Evolutionary conservation across 768 basidiomycete species (phyloP), one percentile per base, ranked within the genome.

Genomic region (Lentinula edodes): DNA sequence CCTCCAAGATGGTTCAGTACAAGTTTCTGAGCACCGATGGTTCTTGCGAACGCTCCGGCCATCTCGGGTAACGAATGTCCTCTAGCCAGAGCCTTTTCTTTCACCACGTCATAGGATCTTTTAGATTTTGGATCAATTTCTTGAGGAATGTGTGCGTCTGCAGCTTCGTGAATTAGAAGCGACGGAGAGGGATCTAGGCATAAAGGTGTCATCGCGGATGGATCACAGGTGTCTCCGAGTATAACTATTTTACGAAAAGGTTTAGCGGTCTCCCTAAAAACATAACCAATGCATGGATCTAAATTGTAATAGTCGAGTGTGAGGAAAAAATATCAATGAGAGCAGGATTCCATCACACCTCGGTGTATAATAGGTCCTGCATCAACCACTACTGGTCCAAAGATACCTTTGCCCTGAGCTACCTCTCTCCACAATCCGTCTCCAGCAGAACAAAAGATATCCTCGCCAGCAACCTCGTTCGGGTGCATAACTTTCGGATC

Each of bases 131-230:
- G 73, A 69, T 87, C 86, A 59, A 89, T 78, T 52, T 76, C 66
- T 2, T 62, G 68, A 0, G 89, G 86, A 41, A 95, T 83, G 64
- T 80, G 81, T 0, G 88, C 85, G 67, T 94, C 91, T 2, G 90
- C 93, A 1, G 88, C 85, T 73, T 95, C 93, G 71, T 95, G 93
- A n/a, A 94, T 77, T 18, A 94, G 79, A n/a, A 94, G 76, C 34
- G 86, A 83, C 23, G 82, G 79, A 3, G 80, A 68, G 51, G 83
- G 77, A 32, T 73, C 68, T 50, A 66, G 66, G 70, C 82, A 83
- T 23, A 91, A 79, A 9, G 84, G 83, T n/a, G 80, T 72, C 54
- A 90, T 81, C 1, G 76, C 67, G 32, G 81, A 79, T 0, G 87
- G 80, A 67, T 93, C 86, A 64, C 74, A 83, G 1, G 90, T 92